These are phyloP conservation scores for Pyracantha coccinea DNA, from an alignment of 331 rosid genomes.

Conservation along the genomic window DNA sequence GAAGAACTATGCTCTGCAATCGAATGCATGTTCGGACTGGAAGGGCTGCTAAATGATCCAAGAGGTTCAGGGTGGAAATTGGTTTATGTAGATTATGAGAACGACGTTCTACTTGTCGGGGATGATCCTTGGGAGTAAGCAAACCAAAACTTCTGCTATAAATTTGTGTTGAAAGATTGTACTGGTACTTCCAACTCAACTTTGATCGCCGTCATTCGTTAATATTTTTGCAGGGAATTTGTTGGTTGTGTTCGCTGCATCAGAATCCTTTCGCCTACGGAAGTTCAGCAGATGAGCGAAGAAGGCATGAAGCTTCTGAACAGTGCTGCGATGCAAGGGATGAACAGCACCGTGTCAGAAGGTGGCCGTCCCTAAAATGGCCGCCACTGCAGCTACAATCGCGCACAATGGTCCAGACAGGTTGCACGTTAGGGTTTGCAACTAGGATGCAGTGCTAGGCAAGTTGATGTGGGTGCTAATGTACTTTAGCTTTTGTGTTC, in stretches of 20 bases:
- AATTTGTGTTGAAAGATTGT: background rate
- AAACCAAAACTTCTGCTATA: background rate
- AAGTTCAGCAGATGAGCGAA: slow-evolving; percentile 92
- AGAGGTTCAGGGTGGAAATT: slow-evolving; percentile 95
- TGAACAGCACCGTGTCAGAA: slow-evolving; percentile 31
- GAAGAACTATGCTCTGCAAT: slow-evolving; percentile 71
- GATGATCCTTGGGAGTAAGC: slow-evolving; percentile 99
- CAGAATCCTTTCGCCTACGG: slow-evolving; percentile 78
- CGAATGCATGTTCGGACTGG: slow-evolving; percentile 89
- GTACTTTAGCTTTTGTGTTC: slow-evolving; percentile 15
- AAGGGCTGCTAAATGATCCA: slow-evolving; percentile 81
- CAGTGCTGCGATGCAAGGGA: slow-evolving; percentile 79
- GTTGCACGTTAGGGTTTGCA: background rate
- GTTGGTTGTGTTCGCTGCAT: slow-evolving; percentile 88
- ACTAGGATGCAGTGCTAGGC: background rate
- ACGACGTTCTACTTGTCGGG: slow-evolving; percentile 88
- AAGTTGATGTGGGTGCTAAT: background rate
- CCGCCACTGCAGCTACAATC: background rate
- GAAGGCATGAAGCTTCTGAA: slow-evolving; percentile 97
- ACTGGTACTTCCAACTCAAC: background rate
- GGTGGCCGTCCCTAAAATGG: slow-evolving; percentile 17
- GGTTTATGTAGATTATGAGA: slow-evolving; percentile 94
- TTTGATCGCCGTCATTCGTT: background rate
- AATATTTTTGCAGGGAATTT: slow-evolving; percentile 57
- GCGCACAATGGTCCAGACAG: background rate